A percentile compares a stretch with the other conserved stretches of the same genome.
These are phyloP conservation scores for Fusarium chlamydosporum DNA, from an alignment of 2,329 filamentous ascomycete species.

Conservation along the genomic window DNA sequence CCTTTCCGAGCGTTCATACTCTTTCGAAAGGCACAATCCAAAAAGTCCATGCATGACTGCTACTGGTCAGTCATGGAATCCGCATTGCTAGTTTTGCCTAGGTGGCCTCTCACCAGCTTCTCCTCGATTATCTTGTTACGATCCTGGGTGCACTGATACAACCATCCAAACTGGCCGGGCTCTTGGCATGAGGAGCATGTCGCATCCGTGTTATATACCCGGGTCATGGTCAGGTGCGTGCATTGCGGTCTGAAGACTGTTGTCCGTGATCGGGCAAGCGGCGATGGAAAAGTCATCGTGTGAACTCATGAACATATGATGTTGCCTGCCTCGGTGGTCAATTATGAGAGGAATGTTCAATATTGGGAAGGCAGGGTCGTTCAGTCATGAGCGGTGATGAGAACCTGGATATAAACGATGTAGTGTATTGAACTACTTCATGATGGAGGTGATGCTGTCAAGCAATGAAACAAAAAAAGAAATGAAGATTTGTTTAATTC, in stretches of 20 bases:
- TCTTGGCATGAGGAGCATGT: conserved; percentile 72
- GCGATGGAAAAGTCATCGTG: conserved; percentile 36
- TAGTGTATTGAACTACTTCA: conserved; percentile 26
- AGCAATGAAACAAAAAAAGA: neutral
- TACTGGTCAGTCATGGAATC: conserved; percentile 10
- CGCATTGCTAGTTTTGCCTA: neutral
- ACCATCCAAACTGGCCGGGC: conserved; percentile 73
- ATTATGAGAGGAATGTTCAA: neutral
- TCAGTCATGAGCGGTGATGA: neutral
- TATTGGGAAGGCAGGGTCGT: neutral
- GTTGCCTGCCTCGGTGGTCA: neutral
- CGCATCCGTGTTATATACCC: conserved; percentile 68
- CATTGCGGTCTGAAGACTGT: conserved; percentile 61
- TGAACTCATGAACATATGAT: neutral
- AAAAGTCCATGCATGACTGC: conserved; percentile 54
- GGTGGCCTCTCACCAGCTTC: conserved; percentile 46
- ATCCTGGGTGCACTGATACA: conserved; percentile 81
- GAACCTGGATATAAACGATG: conserved; percentile 27
- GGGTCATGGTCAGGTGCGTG: conserved; percentile 77
- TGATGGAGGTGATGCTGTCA: neutral
- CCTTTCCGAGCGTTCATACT: conserved; percentile 56
- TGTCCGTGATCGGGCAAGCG: conserved; percentile 22
- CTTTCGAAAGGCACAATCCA: conserved; percentile 54
- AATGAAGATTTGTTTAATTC: neutral
- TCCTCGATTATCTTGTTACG: conserved; percentile 60